Base-by-base conservation (phyloP, 208 protist species). In the Trypanosoma brucei region DNA sequence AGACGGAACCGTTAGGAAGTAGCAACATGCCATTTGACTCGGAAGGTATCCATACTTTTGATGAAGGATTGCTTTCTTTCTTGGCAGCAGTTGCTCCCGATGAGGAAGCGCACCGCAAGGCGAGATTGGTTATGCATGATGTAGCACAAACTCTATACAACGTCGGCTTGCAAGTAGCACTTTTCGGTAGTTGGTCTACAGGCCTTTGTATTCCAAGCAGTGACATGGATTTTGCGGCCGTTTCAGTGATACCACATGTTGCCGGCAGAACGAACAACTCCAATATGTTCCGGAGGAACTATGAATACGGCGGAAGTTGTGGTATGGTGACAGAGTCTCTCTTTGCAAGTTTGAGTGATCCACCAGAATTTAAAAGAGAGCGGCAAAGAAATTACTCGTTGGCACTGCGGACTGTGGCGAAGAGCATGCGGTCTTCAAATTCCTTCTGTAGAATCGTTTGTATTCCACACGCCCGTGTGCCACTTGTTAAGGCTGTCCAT, bases 401-500 rank as follows among this genome's bases (percentile, higher is more conserved):
- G 0, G 70, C 60, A 7, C 56, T 95, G 13, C 79, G 80, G 9
- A 44, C 39, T 9, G 79, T 89, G 4, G 79, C 65, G 2, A 70
- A 76, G 8, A 75, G 71, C 5, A 68, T 95, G 55, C 84, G 84
- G 11, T 53, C 45, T 2, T 63, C 70, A 13, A 54, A 54, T 0
- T 0, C 14, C 0, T 92, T 95, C 64, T 55, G 35, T 3, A 48
- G 55, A 49, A 59, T 92, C 39, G 35, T 58, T 9, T 61, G 37
- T 11, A 92, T 95, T 54, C 62, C 70, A 1, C 72, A 88, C 36
- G 86, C 89, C 9, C 78, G 76, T 53, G 86, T 95, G 35, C 89
- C 89, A 7, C 91, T 95, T 54, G 79, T 95, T 30, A 95, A 95
- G 77, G 86, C 81, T 54, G 35, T 65, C 0, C 85, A 92, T 65